Evolutionary conservation across 202 grass and related monocot genomes (phyloP), one percentile per base, ranked within the genome.

Genomic region (Setaria italica): DNA sequence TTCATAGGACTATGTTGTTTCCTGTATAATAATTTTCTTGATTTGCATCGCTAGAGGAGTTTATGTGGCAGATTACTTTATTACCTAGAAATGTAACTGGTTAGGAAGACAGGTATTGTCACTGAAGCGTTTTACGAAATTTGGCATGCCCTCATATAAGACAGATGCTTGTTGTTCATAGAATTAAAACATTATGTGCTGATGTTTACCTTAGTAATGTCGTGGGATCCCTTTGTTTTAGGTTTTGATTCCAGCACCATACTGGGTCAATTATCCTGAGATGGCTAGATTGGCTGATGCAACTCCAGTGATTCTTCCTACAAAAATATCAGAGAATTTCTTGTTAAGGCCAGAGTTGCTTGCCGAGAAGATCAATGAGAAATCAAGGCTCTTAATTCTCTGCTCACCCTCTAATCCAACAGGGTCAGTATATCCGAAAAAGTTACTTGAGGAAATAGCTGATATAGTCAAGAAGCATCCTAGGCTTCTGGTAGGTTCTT

Each of bases 211-310:
- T 76, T 50, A 53, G 54, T 11, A 67, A 34, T 75, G 43, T 32
- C 5, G 7, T 48, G n/a, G 4, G 7, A 46, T 81, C 51, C 45
- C 67, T 74, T 82, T 82, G 11, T 67, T 82, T 87, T 58, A 92
- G 93, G 90, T 95, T 85, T 73, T 95, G 59, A 87, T 95, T 78
- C 93, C 90, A 74, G 80, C 93, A 54, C 90, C 93, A 51, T 95
- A 84, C 32, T 95, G 93, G 90, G 93, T 92, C 46, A 95, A 88
- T 77, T 95, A 95, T 90, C 88, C 90, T 88, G 93, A 92, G 77
- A 95, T 95, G 85, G 93, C 90, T 88, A 89, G 69, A 62, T 80
- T 95, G 60, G 86, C 93, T 66, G 88, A 50, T 71, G 85, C 86
- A 53, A 80, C 78, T 75, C 72, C 88, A 47, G 81, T 95, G 60